A percentile compares a stretch with the other conserved stretches of the same genome.
Conservation (phyloP, 306 rosid genomes). For the Quercus variabilis region DNA sequence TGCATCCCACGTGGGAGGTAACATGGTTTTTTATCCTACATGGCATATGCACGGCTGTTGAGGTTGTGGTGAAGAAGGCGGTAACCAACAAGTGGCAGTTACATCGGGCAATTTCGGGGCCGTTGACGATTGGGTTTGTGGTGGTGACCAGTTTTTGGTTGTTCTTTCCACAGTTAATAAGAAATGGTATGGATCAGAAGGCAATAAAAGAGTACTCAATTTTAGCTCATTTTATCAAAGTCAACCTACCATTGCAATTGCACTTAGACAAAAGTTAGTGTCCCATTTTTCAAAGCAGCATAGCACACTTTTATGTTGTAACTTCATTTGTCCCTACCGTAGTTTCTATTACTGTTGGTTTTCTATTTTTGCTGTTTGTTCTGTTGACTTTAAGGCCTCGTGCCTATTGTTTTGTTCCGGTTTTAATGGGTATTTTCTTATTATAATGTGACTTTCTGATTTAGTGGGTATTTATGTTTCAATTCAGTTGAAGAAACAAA, state of each 20-base stretch:
- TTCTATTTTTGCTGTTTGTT: too few relatives aligned
- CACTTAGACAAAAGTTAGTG: too few relatives aligned
- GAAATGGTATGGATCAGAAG: conserved; percentile 45
- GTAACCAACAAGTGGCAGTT: conserved; percentile 32
- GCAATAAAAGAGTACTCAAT: conserved; percentile 39
- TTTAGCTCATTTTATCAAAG: conserved; percentile 18
- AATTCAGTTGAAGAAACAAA: too few relatives aligned
- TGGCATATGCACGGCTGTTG: conserved; percentile 42
- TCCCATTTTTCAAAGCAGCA: too few relatives aligned
- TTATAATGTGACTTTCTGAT: too few relatives aligned
- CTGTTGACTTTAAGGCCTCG: too few relatives aligned
- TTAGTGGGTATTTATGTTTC: too few relatives aligned
- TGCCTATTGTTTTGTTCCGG: too few relatives aligned
- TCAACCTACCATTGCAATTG: not conserved
- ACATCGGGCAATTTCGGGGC: conserved; percentile 32
- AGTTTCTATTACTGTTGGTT: too few relatives aligned
- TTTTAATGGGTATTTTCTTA: too few relatives aligned
- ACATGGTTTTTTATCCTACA: conserved; percentile 62
- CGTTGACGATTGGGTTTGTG: conserved; percentile 37
- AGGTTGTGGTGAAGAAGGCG: conserved; percentile 50
- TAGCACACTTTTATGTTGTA: too few relatives aligned
- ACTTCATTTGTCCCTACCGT: too few relatives aligned
- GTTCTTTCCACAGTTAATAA: conserved; percentile 52
- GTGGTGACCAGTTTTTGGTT: conserved; percentile 45
- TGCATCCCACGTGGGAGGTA: conserved; percentile 78